A percentile compares a stretch with the other conserved stretches of the same genome.
Evolutionary conservation across 495 filamentous ascomycete species (phyloP).

Genomic region (Beverwykella pulmonaria): DNA sequence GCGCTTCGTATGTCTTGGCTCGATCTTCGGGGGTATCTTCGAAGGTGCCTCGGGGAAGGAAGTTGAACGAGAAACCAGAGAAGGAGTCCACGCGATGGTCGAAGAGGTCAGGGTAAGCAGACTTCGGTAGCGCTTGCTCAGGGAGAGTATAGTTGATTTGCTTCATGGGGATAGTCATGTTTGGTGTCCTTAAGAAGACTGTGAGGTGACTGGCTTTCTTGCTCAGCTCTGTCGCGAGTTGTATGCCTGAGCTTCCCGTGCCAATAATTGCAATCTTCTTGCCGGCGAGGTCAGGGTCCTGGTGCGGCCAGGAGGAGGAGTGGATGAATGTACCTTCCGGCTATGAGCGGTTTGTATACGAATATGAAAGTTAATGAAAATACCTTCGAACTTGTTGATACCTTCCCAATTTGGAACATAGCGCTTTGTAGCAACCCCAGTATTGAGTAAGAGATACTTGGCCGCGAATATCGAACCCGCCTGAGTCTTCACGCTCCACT

Average conservation of each 20-base stretch:
- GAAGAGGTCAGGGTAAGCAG: conserved; percentile 2
- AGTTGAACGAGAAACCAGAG: conserved; percentile 15
- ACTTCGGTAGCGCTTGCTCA: conserved; percentile 4
- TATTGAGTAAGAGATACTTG: conserved; percentile 3
- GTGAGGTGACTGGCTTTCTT: conserved; percentile 1
- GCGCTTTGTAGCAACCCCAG: conserved; percentile 25
- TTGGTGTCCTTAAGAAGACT: conserved; percentile 17
- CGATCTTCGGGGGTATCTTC: conserved; percentile 30
- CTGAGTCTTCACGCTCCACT: conserved; percentile 5
- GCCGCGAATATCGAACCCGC: conserved; percentile 1
- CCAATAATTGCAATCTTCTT: conserved; percentile 21
- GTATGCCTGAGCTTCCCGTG: conserved; percentile 16
- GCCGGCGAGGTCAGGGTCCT: conserved; percentile 11
- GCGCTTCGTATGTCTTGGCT: conserved; percentile 38
- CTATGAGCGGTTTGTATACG: background rate
- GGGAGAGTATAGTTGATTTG: background rate
- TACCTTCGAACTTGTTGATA: conserved; percentile 19
- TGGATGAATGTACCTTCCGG: conserved; percentile 1
- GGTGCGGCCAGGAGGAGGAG: conserved; percentile 18
- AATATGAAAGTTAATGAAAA: background rate
- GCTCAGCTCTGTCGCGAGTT: conserved; percentile 16
- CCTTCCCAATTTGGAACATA: conserved; percentile 18
- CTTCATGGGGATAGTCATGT: conserved; percentile 13
- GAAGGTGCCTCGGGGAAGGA: conserved; percentile 2
- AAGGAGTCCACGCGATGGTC: conserved; percentile 1